Evolutionary conservation across 306 rosid species (phyloP).

Genomic region (Dryas drummondii): DNA sequence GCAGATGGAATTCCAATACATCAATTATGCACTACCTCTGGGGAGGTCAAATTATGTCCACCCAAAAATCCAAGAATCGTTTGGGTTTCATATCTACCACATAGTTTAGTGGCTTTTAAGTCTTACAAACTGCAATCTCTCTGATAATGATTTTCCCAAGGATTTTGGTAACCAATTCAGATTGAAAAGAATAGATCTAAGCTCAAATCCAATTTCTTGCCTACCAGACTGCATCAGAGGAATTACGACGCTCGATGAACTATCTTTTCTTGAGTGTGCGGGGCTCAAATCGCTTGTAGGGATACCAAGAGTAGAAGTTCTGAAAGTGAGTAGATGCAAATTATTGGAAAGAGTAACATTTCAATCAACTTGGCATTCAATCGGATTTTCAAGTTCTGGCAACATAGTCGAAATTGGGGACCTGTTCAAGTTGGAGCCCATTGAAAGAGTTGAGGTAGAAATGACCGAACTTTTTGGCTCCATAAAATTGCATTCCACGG

Average conservation of each 20-base stretch:
- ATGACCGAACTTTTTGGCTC: background rate
- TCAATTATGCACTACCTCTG: background rate
- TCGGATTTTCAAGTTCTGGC: too few species aligned
- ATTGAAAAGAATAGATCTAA: background rate
- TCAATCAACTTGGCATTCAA: background rate
- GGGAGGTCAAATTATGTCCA: background rate
- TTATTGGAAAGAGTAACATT: background rate
- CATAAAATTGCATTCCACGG: background rate
- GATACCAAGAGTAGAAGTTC: background rate
- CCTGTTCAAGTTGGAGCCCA: background rate
- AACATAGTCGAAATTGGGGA: background rate
- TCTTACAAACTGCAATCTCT: background rate
- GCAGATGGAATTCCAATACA: background rate
- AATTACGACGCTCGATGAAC: background rate
- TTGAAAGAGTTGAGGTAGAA: background rate
- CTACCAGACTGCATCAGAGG: background rate
- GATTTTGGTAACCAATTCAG: background rate
- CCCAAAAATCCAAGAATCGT: background rate
- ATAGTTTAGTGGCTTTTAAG: background rate
- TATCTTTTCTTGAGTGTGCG: accelerated
- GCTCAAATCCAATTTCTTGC: background rate
- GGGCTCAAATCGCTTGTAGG: background rate
- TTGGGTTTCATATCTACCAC: background rate
- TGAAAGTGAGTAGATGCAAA: background rate
- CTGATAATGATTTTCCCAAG: background rate